Conservation (phyloP, 78 protist species). For the Guillardia theta region DNA sequence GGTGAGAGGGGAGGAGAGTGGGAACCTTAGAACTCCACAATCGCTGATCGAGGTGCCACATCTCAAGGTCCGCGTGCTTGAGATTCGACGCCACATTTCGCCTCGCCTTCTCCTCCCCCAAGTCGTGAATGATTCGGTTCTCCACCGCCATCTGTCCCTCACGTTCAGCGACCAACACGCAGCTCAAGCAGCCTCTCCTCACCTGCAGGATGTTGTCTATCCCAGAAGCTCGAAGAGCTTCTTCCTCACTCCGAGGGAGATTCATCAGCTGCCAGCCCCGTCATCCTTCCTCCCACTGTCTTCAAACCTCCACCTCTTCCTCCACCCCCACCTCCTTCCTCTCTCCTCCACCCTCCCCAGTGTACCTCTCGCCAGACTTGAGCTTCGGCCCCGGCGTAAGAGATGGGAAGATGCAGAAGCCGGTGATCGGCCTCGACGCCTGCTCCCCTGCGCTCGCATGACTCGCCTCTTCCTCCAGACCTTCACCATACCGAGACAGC, state of each 20-base stretch:
- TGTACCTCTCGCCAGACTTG: background rate
- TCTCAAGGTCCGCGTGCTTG: constrained; percentile 22
- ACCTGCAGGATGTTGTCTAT: no score
- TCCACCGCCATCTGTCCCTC: background rate
- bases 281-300: background rate
- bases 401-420: constrained; percentile 5
- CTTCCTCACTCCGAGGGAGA: no score
- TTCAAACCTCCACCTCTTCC: background rate
- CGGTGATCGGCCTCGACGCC: constrained; percentile 12
- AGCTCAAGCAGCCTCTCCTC: no score
- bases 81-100: background rate
- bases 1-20: background rate
- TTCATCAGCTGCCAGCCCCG: background rate
- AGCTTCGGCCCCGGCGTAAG: background rate
- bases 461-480: background rate
- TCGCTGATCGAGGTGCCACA: constrained; percentile 37
- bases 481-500: background rate
- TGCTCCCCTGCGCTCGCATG: background rate
- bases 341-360: background rate
- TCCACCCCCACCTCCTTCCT: background rate
- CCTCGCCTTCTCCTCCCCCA: background rate
- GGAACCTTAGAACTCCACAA: background rate
- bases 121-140: background rate
- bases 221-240: no score
- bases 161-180: no score